Evolutionary conservation across 2,329 filamentous ascomycete species (phyloP).

Genomic region (Ophiostoma sp.): DNA sequence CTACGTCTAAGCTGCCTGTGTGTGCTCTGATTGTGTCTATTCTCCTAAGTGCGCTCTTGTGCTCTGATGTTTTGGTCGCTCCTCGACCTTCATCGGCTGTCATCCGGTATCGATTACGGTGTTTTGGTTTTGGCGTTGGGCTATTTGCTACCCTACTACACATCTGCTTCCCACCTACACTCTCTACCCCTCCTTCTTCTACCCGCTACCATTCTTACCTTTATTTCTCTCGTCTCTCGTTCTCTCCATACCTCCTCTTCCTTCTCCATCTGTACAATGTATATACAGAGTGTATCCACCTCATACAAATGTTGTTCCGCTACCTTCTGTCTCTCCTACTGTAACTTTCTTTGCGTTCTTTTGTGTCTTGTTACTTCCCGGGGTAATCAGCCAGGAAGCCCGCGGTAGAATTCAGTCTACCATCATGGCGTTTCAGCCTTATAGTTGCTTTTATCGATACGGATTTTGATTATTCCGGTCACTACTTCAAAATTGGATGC

Average conservation of each 20-base stretch:
- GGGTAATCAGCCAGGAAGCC: neutral
- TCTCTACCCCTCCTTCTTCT: neutral
- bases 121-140: no score
- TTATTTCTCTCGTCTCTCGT: neutral
- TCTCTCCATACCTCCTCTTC: neutral
- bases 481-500: neutral
- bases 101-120: no score
- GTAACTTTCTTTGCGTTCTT: neutral
- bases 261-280: neutral
- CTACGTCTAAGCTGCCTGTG: neutral
- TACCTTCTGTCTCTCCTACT: neutral
- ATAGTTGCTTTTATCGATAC: neutral
- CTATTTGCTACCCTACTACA: neutral
- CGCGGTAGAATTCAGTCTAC: neutral
- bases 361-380: neutral
- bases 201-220: no score
- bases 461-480: neutral
- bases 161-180: neutral
- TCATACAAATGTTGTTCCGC: neutral
- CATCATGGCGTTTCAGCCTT: neutral
- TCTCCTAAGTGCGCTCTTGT: neutral
- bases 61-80: neutral
- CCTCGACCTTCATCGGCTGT: no score
- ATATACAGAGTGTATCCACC: neutral
- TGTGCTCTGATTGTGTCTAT: no score